Evolutionary conservation across 2,329 filamentous ascomycete species (phyloP).

Genomic region (Diplocarpon mali): DNA sequence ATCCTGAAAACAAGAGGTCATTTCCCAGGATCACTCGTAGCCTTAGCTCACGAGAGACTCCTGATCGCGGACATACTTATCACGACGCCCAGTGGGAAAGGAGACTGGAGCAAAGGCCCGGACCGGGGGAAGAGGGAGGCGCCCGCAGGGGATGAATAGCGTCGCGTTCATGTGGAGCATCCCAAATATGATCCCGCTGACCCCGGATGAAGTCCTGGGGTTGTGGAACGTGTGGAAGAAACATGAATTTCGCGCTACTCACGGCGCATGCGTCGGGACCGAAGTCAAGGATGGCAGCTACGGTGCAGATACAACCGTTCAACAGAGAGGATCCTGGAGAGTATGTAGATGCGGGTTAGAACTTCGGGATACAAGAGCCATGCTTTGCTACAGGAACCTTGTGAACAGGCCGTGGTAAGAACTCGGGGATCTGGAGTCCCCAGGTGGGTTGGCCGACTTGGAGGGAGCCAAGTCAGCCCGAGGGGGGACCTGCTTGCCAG

Average conservation of each 20-base stretch:
- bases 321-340: conserved; percentile 57
- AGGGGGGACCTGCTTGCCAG: too few species aligned
- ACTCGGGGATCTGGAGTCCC: neutral
- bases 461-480: too few species aligned
- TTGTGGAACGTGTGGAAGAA: conserved; percentile 61
- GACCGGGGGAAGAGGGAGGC: conserved; percentile 28
- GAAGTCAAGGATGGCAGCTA: conserved; percentile 43
- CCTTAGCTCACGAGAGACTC: conserved; percentile 50
- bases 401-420: neutral
- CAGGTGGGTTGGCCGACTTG: too few species aligned
- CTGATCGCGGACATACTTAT: conserved; percentile 69
- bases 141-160: conserved; percentile 31
- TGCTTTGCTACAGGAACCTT: conserved; percentile 18
- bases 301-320: conserved; percentile 33
- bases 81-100: conserved; percentile 50
- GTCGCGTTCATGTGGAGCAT: conserved; percentile 71
- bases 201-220: conserved; percentile 46
- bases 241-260: conserved; percentile 52
- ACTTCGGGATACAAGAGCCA: conserved; percentile 23
- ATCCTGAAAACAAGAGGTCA: conserved; percentile 67
- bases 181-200: conserved; percentile 63
- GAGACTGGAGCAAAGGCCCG: conserved; percentile 36
- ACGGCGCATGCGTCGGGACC: conserved; percentile 54
- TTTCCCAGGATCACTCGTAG: conserved; percentile 63
- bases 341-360: conserved; percentile 62